Evolutionary conservation across 305 asterid species (phyloP).

Genomic region (Stenogyne calaminthoides): DNA sequence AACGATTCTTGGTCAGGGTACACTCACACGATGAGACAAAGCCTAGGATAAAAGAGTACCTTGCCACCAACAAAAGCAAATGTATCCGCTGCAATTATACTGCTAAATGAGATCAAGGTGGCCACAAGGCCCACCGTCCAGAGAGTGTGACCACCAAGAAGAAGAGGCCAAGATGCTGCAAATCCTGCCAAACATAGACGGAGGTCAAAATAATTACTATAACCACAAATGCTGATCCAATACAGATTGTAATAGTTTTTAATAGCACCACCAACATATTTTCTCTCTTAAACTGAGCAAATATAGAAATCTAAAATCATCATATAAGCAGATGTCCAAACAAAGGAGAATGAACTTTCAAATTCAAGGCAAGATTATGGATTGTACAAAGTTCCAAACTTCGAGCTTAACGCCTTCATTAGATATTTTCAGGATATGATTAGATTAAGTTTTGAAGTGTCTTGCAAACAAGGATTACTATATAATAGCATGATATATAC

Average conservation of each 20-base stretch:
- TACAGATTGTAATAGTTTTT: constrained; percentile 16
- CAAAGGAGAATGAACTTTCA: background rate
- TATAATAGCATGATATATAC: background rate
- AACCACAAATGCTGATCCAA: constrained; percentile 1
- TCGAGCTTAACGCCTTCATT: background rate
- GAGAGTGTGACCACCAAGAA: constrained; percentile 86
- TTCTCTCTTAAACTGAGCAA: constrained; percentile 10
- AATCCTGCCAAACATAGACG: constrained; percentile 54
- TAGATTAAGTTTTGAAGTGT: background rate
- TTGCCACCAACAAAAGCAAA: constrained; percentile 93
- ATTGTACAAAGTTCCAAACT: background rate
- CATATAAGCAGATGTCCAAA: background rate
- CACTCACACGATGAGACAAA: background rate
- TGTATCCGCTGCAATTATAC: constrained; percentile 96
- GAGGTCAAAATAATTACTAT: constrained; percentile 19
- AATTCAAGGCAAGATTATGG: constrained; percentile 13
- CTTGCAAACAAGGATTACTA: background rate
- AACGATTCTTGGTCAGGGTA: constrained; percentile 5
- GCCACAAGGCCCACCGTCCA: constrained; percentile 99
- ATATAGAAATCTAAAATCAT: background rate
- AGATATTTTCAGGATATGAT: constrained; percentile 19
- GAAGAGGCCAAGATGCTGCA: constrained; percentile 80
- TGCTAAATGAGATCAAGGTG: constrained; percentile 79
- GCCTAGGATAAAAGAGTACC: constrained; percentile 41
- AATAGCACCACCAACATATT: constrained; percentile 20